These are phyloP conservation scores for Aspergillus bridgeri DNA, from an alignment of 495 filamentous ascomycete species.

Conservation along the genomic window DNA sequence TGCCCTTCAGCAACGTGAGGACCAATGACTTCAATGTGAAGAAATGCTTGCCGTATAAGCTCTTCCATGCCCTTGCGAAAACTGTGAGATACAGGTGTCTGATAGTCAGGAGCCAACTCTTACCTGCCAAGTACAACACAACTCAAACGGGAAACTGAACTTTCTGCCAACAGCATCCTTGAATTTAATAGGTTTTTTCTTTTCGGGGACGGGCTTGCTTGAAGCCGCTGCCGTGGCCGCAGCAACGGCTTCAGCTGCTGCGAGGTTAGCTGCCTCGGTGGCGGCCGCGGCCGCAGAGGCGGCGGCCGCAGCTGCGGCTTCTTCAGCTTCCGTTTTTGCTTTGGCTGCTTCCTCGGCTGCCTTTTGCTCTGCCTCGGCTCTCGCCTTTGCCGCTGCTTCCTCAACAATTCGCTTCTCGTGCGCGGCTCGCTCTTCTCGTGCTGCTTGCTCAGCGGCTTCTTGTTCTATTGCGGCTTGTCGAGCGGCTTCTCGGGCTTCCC, in stretches of 20 bases:
- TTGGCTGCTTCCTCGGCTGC: conserved; percentile 34
- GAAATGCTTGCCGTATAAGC: conserved; percentile 81
- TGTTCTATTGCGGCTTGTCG: conserved; percentile 35
- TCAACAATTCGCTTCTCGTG: conserved; percentile 41
- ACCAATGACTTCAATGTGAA: conserved; percentile 78
- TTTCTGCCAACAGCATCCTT: conserved; percentile 84
- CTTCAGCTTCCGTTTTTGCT: conserved; percentile 31
- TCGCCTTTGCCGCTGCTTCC: conserved; percentile 40
- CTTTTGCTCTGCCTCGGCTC: conserved; percentile 49
- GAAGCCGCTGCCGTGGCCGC: conserved; percentile 25
- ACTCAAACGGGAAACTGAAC: conserved; percentile 78
- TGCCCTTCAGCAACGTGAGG: conserved; percentile 80
- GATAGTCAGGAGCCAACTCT: conserved; percentile 22
- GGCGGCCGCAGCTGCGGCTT: conserved; percentile 30
- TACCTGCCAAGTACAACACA: conserved; percentile 80
- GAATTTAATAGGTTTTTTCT: conserved; percentile 71
- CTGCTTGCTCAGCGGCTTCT: conserved; percentile 51
- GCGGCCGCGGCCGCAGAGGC: conserved; percentile 23
- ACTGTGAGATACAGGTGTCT: conserved; percentile 11
- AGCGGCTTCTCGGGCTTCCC: conserved; percentile 44
- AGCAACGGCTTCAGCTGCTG: conserved; percentile 27
- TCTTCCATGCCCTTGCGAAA: conserved; percentile 71
- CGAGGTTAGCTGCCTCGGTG: conserved; percentile 19
- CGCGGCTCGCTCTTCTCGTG: conserved; percentile 46
- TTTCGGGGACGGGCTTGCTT: conserved; percentile 38